Base-by-base conservation (phyloP, 257 asterid genomes). In the Henckelia pumila region DNA sequence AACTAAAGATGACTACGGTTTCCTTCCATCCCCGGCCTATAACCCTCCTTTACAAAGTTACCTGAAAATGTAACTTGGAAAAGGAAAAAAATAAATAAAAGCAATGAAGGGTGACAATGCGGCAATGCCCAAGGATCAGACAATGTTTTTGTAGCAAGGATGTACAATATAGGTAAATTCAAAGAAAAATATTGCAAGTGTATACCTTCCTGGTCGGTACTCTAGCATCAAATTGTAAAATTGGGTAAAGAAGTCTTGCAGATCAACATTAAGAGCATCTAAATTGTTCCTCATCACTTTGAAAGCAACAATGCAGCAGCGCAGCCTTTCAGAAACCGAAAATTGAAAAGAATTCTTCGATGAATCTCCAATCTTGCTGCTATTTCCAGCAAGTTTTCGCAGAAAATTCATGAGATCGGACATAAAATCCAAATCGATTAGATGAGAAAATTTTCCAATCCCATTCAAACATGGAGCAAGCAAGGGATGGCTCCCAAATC, bases 301-400 rank as follows among this genome's bases (percentile, higher is more conserved):
- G 60, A 91, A 94, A 64, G 99, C 96, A 56, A 84, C 91, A 76
- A 94, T 86, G 83, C 99, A 94, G 84, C 99, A 94, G 20, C 85
- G 85, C 79, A 94, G 74, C 40, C 96, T 79, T 73, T 91, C 97
- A 8, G 92, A 78, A 56, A 90, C 92, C 24, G 95, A 86, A 71
- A 93, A 64, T 35, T 61, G 78, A 71, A 81, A 69, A 68, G 56
- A 70, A 63, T 69, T 81, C 77, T 67, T 86, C 16, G 84, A 73
- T 50, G 82, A 71, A 70, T 78, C 86, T 64, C 61, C 85, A 0
- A 30, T 59, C 72, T 73, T 79, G 69, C 71, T 69, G 50, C 84
- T 85, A 33, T 68, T 82, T 62, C 92, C 89, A 59, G 95, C 92
- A 72, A 94, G 97, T 85, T 80, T 86, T 69, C 96, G 76, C 74